Base-by-base conservation (phyloP, 495 filamentous ascomycete genomes). In the Penicillium verhagenii region DNA sequence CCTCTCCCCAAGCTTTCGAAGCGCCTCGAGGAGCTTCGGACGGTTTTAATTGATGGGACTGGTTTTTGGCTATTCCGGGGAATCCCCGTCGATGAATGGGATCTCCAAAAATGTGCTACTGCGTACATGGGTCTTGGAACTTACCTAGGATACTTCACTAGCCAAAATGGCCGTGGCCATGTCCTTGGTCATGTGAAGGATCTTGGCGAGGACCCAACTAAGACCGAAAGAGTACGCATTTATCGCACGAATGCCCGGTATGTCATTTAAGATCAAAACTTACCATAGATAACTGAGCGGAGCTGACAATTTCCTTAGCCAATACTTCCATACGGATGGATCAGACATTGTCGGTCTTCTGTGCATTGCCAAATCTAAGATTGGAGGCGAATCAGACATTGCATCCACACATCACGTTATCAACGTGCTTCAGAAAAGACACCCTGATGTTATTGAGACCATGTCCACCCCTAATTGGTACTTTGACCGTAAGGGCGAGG, bases 41-140 rank as follows among this genome's bases (percentile, higher is more conserved):
- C 82, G 7, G 89, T 92, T 56, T 74, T 95, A 3, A 67, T 95
- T 39, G 82, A 94, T 71, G 91, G 89, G 52, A 92, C 90, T 65
- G 91, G 91, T 4, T 96, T 96, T 71, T 87, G 90, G 57, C 76
- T 95, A n/a, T 92, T 94, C 71, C 92, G 92, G 70, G 84, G 86
- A 25, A 82, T 96, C 57, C 91, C 91, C 6, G 87, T 89, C 11
- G 56, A 78, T 47, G 71, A 82, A 68, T 96, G 91, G 91, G 82
- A 86, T n/a, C 78, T 82, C 48, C 78, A 82, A 56, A 96, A 94
- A 72, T 88, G 84, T 11, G 91, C 91, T 20, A 83, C 88, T 24
- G 91, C 89, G 19, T 96, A 95, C 72, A 91, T 96, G 86, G 91
- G 91, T 28, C 75, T 96, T 1, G 90, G 91, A n/a, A 86, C 88